These are phyloP conservation scores for Bidens hawaiensis DNA, from an alignment of 140 eudicot species.

Conservation along the genomic window DNA sequence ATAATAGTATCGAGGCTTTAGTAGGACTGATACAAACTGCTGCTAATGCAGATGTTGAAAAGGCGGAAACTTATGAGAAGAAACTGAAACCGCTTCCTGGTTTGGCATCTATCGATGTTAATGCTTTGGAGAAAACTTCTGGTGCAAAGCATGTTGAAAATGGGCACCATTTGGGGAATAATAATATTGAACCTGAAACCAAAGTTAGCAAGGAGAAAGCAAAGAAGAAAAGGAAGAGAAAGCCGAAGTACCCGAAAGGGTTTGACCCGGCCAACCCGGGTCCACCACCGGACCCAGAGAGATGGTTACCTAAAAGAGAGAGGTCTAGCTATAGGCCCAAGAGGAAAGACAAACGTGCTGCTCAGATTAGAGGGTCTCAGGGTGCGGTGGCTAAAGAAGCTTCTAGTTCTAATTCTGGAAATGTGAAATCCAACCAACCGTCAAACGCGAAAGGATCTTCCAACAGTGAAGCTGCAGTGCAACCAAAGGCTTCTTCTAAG, in stretches of 20 bases:
- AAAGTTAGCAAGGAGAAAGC: constrained; percentile 65
- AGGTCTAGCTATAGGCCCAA: constrained; percentile 88
- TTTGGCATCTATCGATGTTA: constrained; percentile 50
- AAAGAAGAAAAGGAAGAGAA: constrained; percentile 92
- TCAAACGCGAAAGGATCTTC: constrained; percentile 48
- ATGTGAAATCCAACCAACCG: constrained; percentile 48
- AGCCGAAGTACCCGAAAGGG: constrained; percentile 91
- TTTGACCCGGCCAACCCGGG: constrained; percentile 94
- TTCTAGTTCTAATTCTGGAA: constrained; percentile 15
- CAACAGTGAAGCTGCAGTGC: constrained; percentile 42
- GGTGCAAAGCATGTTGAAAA: constrained; percentile 69
- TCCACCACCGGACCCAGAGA: constrained; percentile 86
- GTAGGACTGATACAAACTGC: constrained; percentile 76
- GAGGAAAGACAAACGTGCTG: constrained; percentile 84
- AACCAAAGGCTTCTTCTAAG: constrained; percentile 61
- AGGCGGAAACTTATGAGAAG: constrained; percentile 82
- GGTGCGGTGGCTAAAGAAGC: constrained; percentile 83
- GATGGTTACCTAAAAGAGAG: constrained; percentile 93
- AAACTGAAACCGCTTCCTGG: constrained; percentile 76
- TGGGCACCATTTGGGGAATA: constrained; percentile 32
- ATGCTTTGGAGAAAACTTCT: constrained; percentile 75
- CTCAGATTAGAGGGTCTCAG: constrained; percentile 90
- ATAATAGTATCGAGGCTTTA: constrained; percentile 60
- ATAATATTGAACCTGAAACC: constrained; percentile 43
- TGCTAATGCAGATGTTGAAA: constrained; percentile 59